Evolutionary conservation across 2,329 filamentous ascomycete species (phyloP).

Genomic region (Ophiostoma montium): DNA sequence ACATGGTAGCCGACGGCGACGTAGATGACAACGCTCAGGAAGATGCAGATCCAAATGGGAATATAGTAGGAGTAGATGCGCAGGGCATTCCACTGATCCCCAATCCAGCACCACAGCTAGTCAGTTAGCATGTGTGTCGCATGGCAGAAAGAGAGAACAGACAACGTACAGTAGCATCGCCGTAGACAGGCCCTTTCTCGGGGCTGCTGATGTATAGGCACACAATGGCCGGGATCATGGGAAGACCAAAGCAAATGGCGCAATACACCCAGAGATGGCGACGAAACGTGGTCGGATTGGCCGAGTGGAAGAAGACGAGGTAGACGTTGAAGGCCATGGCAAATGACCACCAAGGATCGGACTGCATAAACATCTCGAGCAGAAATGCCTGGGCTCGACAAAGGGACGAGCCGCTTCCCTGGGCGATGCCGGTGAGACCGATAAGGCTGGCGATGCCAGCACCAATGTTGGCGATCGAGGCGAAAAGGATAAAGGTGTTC

Average conservation of each 20-base stretch:
- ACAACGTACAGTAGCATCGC: conserved; percentile 38
- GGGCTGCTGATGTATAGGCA: conserved; percentile 42
- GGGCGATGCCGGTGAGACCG: conserved; percentile 47
- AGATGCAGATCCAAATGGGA: conserved; percentile 46
- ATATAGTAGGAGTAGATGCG: conserved; percentile 49
- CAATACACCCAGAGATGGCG: conserved; percentile 60
- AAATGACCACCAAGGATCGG: conserved; percentile 63
- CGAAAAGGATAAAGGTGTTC: conserved; percentile 48
- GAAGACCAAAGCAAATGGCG: conserved; percentile 55
- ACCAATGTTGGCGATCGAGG: conserved; percentile 44
- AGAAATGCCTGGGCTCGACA: conserved; percentile 48
- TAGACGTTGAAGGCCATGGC: conserved; percentile 76
- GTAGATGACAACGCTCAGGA: conserved; percentile 40
- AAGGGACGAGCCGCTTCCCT: conserved; percentile 38
- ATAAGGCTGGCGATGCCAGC: conserved; percentile 56
- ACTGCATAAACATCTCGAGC: conserved; percentile 64
- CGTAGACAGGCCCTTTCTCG: conserved; percentile 31
- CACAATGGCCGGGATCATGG: conserved; percentile 50
- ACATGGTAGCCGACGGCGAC: conserved; percentile 44
- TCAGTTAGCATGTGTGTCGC: neutral
- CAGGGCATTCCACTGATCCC: conserved; percentile 36
- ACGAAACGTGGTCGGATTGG: conserved; percentile 52
- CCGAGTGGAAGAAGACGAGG: conserved; percentile 49
- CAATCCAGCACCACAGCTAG: conserved; percentile 51
- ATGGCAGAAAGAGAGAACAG: neutral